phyloP scores from a whole-genome alignment of 257 asterid species.

The Gentiana straminea region DNA sequence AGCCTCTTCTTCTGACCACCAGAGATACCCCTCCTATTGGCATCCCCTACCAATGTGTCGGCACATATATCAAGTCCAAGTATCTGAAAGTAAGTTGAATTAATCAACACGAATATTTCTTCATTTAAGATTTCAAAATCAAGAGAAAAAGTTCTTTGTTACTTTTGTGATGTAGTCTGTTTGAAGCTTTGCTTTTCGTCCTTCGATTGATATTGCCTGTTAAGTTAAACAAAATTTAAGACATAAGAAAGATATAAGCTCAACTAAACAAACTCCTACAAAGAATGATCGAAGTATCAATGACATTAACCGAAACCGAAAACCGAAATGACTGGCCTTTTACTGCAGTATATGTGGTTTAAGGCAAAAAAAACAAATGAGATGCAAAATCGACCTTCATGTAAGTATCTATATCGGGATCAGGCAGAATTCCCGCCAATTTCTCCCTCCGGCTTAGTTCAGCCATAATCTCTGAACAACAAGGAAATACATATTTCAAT shows the following conservation, averaged over 20 bases:
- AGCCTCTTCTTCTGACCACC: slow-evolving; percentile 37
- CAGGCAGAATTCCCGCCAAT: slow-evolving; percentile 60
- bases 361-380: background rate
- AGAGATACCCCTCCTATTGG: slow-evolving; percentile 36
- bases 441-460: slow-evolving; percentile 62
- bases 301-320: background rate
- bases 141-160: background rate
- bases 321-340: background rate
- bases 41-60: slow-evolving; percentile 30
- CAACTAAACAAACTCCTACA: no score
- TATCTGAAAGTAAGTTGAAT: slow-evolving; percentile 14
- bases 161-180: slow-evolving; percentile 41
- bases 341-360: background rate
- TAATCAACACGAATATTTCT: background rate
- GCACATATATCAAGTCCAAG: slow-evolving; percentile 43
- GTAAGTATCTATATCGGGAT: slow-evolving; percentile 56
- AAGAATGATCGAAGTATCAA: no score
- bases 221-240: background rate
- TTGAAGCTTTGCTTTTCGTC: slow-evolving; percentile 29
- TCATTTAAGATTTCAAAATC: no score
- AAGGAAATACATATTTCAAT: background rate
- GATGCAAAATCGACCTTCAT: slow-evolving; percentile 47
- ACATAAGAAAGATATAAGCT: background rate
- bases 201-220: slow-evolving; percentile 37
- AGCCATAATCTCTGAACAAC: slow-evolving; percentile 35